Conservation (phyloP, 192 early-diverging fungal genomes). For the Backusella parvicylindrica region DNA sequence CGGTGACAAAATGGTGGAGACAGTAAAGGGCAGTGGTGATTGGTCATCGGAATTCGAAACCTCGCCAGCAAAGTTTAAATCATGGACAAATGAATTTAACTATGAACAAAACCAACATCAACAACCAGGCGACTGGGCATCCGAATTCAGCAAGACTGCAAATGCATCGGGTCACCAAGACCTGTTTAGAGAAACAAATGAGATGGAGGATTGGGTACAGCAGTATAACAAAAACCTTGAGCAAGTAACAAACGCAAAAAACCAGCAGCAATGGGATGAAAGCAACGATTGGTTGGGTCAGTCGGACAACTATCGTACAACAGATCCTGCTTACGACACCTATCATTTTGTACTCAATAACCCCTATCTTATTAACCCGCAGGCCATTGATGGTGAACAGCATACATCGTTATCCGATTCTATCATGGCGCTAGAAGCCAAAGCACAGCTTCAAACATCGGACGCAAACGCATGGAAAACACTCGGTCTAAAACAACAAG, state of each 20-base stretch:
- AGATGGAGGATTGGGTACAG: slow-evolving; percentile 65
- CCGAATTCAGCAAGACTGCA: slow-evolving; percentile 12
- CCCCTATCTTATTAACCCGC: slow-evolving; percentile 58
- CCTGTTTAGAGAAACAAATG: slow-evolving; percentile 46
- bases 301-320: slow-evolving; percentile 39
- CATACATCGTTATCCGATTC: slow-evolving; percentile 78
- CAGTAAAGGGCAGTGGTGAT: slow-evolving; percentile 1
- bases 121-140: slow-evolving; percentile 7
- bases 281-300: slow-evolving; percentile 59
- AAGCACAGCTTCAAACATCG: slow-evolving; percentile 72
- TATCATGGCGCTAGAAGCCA: slow-evolving; percentile 85
- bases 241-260: slow-evolving; percentile 59
- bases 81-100: slow-evolving; percentile 32
- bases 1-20: slow-evolving; percentile 83
- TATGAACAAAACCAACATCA: neutral
- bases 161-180: slow-evolving; percentile 33
- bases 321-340: slow-evolving; percentile 52
- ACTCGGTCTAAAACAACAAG: slow-evolving; percentile 87
- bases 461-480: slow-evolving; percentile 80
- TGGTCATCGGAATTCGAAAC: slow-evolving; percentile 37
- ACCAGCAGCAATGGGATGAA: slow-evolving; percentile 66
- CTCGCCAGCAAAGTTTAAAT: neutral
- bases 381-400: slow-evolving; percentile 42
- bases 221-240: slow-evolving; percentile 68
- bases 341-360: slow-evolving; percentile 80